Percentiles rank a stretch among this genome's conserved stretches.
These are phyloP conservation scores for Zea mays DNA, from an alignment of 176 grass and related monocot species.

Conservation along the genomic window Zm-B73-REFERENCE-NAM-5.0 NC_050103.1:101176001-101176500, in stretches of 20 bases:
- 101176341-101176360: slow-evolving; percentile 6
- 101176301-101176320: neutral
- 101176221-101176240: no score
- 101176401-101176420: slow-evolving; percentile 78
- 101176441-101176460: slow-evolving; percentile 87
- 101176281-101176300: neutral
- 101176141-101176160: slow-evolving; percentile 70
- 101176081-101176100: slow-evolving; percentile 50
- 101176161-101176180: no score
- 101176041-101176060: slow-evolving; percentile 83
- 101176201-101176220: neutral
- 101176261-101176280: no score
- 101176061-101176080: slow-evolving; percentile 65
- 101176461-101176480: slow-evolving; percentile 96
- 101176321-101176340: slow-evolving; percentile 28
- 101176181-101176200: neutral
- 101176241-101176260: no score
- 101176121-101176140: slow-evolving; percentile 74
- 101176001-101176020: slow-evolving; percentile 54
- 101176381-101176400: slow-evolving; percentile 97
- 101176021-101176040: slow-evolving; percentile 98
- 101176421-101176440: slow-evolving; percentile 77
- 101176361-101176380: slow-evolving; percentile 31
- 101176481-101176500: slow-evolving; percentile 67
- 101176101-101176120: slow-evolving; percentile 66